A percentile compares a stretch with the other conserved stretches of the same genome.
Conservation (phyloP, 768 basidiomycete genomes). For the Tulasnella sp. region DNA sequence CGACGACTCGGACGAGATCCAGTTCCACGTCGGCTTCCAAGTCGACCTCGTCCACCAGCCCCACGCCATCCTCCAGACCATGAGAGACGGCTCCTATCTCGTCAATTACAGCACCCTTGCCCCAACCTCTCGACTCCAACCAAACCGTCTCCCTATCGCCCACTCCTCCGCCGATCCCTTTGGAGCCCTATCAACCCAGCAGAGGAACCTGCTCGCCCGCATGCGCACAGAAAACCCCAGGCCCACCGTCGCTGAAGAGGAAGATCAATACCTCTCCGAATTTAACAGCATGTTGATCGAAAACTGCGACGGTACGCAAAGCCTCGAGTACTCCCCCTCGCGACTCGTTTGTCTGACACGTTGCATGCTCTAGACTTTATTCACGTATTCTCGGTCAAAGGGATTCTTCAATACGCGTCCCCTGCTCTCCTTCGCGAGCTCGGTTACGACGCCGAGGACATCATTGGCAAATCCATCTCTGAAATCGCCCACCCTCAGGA, state of each 20-base stretch:
- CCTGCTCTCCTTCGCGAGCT: slow-evolving; percentile 72
- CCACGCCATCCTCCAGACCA: slow-evolving; percentile 71
- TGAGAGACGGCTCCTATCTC: slow-evolving; percentile 72
- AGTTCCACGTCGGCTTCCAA: slow-evolving; percentile 93
- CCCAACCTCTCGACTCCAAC: slow-evolving; percentile 18
- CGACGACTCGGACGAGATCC: slow-evolving; percentile 67
- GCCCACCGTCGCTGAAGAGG: background rate
- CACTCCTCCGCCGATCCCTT: slow-evolving; percentile 14
- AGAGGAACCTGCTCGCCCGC: slow-evolving; percentile 22
- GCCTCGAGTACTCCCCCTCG: background rate
- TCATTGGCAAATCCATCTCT: slow-evolving; percentile 70
- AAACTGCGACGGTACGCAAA: slow-evolving; percentile 38
- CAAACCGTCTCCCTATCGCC: slow-evolving; percentile 3
- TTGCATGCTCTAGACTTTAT: slow-evolving; percentile 66
- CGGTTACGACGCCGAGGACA: slow-evolving; percentile 81
- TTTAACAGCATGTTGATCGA: slow-evolving; percentile 40
- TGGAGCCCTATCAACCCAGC: slow-evolving; percentile 16
- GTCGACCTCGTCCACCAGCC: slow-evolving; percentile 88
- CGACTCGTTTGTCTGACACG: background rate
- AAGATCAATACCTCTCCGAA: slow-evolving; percentile 29
- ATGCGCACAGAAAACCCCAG: background rate
- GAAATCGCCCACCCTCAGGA: slow-evolving; percentile 89
- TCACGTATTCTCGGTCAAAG: slow-evolving; percentile 88
- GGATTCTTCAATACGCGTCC: slow-evolving; percentile 86
- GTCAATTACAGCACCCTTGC: slow-evolving; percentile 50